A percentile compares a stretch with the other conserved stretches of the same genome.
These are phyloP conservation scores for Clausena lansium DNA, from an alignment of 345 rosid genomes.

Conservation along the genomic window DNA sequence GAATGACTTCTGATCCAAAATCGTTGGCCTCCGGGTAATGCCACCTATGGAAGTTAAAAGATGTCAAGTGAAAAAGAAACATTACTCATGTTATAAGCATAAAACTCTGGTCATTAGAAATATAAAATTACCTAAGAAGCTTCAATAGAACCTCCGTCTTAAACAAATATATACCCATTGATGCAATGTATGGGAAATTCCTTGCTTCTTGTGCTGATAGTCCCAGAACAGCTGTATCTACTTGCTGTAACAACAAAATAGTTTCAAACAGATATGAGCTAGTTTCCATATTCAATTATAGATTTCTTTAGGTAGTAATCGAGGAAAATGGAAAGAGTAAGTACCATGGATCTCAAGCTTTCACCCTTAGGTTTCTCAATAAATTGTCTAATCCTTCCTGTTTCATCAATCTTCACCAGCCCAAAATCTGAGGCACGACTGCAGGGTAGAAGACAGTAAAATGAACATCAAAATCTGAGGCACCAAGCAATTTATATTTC, in stretches of 20 bases:
- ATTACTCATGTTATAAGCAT: too few relatives aligned
- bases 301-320: too few relatives aligned
- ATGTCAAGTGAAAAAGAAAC: conserved; percentile 43
- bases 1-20: conserved; percentile 87
- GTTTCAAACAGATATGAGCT: neutral
- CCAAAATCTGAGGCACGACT: conserved; percentile 91
- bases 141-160: conserved; percentile 66
- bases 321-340: neutral
- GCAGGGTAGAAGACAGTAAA: neutral
- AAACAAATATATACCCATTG: conserved; percentile 88
- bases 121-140: conserved; percentile 44
- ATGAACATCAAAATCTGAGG: conserved; percentile 57
- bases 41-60: conserved; percentile 32
- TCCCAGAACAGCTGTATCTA: conserved; percentile 71
- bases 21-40: conserved; percentile 70
- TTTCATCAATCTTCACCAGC: conserved; percentile 64
- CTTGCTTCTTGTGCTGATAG: conserved; percentile 53
- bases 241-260: conserved; percentile 42
- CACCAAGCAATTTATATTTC: conserved; percentile 16
- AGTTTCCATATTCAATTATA: neutral
- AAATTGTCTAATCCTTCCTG: conserved; percentile 63
- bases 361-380: conserved; percentile 73
- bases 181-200: conserved; percentile 67
- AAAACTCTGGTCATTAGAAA: too few relatives aligned
- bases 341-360: conserved; percentile 65